A percentile compares a stretch with the other conserved stretches of the same genome.
Evolutionary conservation across 2,329 filamentous ascomycete species (phyloP).

Genomic region (Bipolaris gigantea): DNA sequence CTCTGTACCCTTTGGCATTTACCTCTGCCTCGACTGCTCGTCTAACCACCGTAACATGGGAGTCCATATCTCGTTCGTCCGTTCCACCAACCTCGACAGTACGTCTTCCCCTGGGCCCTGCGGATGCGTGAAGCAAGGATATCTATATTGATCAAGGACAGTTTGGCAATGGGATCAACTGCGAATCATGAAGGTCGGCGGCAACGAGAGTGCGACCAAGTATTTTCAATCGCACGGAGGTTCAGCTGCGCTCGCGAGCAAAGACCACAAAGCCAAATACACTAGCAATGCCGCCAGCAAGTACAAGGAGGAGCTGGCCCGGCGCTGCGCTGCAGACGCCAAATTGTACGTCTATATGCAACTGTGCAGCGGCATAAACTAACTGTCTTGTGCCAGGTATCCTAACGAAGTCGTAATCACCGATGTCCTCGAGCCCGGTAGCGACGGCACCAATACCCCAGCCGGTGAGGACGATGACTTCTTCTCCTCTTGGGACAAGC

Average conservation of each 20-base stretch:
- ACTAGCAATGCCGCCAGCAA: slow-evolving; percentile 89
- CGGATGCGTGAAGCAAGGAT: slow-evolving; percentile 52
- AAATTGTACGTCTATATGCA: slow-evolving; percentile 66
- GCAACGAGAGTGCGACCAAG: slow-evolving; percentile 96
- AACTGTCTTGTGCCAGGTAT: slow-evolving; percentile 59
- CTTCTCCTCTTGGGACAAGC: slow-evolving; percentile 99
- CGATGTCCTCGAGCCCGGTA: slow-evolving; percentile 62
- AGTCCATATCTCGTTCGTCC: slow-evolving; percentile 98
- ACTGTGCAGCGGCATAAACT: not conserved
- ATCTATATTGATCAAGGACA: slow-evolving; percentile 37
- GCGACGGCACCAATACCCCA: slow-evolving; percentile 73
- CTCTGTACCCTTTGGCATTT: slow-evolving; percentile 95
- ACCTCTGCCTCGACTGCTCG: slow-evolving; percentile 96
- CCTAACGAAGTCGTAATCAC: slow-evolving; percentile 84
- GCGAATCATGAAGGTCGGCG: slow-evolving; percentile 95
- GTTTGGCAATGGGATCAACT: slow-evolving; percentile 98
- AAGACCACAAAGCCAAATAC: slow-evolving; percentile 96
- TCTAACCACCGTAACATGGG: slow-evolving; percentile 96
- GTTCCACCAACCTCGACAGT: slow-evolving; percentile 98
- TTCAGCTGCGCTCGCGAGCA: slow-evolving; percentile 89
- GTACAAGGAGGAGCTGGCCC: slow-evolving; percentile 96
- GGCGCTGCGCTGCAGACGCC: slow-evolving; percentile 78
- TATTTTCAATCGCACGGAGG: slow-evolving; percentile 98
- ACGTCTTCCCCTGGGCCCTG: slow-evolving; percentile 48
- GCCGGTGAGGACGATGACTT: slow-evolving; percentile 89